Conservation (phyloP, 148 eudicot genomes). For the Beta vulgaris region DNA sequence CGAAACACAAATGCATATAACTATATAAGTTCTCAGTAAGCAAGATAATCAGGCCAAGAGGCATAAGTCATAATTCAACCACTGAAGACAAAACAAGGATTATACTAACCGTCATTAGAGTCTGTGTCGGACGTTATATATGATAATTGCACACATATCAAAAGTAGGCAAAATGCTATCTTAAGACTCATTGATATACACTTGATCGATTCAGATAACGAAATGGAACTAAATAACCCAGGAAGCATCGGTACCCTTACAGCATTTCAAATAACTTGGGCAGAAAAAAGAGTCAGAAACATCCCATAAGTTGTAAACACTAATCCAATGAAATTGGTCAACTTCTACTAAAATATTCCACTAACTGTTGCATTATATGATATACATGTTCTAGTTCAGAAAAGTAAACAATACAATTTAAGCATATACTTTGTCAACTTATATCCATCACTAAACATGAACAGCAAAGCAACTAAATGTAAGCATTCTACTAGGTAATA, state of each 20-base stretch:
- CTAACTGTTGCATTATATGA: not conserved
- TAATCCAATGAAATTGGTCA: not conserved
- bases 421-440: not conserved
- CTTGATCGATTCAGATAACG: not conserved
- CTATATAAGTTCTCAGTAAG: not conserved
- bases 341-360: not conserved
- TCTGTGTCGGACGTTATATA: slow-evolving; percentile 36
- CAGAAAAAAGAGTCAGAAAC: too few species aligned
- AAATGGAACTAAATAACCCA: not conserved
- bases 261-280: too few species aligned
- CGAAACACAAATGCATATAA: not conserved
- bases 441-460: not conserved
- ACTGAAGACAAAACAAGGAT: not conserved
- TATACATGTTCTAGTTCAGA: not conserved
- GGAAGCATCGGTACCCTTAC: not conserved
- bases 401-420: not conserved
- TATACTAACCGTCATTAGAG: slow-evolving; percentile 51
- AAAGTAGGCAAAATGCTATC: slow-evolving; percentile 27
- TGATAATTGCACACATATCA: slow-evolving; percentile 32
- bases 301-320: too few species aligned
- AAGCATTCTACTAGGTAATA: slow-evolving; percentile 7
- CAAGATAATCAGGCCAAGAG: not conserved
- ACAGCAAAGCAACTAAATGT: not conserved
- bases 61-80: not conserved
- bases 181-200: slow-evolving; percentile 34